Percentiles rank a stretch among this genome's conserved stretches.
Conservation (phyloP, 2,329 filamentous ascomycete species). For the Cladosporium sp. region DNA sequence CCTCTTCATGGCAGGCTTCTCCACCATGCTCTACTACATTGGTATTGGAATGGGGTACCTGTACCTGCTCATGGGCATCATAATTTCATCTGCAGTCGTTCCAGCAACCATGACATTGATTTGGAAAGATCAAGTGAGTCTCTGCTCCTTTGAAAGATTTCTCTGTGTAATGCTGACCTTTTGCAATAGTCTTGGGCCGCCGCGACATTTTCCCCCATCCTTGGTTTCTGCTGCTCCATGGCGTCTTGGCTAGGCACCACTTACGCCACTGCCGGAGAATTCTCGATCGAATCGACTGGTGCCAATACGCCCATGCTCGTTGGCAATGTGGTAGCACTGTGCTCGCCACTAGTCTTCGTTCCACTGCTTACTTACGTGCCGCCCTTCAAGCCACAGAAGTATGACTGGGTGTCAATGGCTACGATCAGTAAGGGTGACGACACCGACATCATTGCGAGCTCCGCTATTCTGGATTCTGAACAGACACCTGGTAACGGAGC, state of each 20-base stretch:
- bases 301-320: slow-evolving; percentile 78
- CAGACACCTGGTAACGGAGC: slow-evolving; percentile 49
- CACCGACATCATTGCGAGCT: slow-evolving; percentile 56
- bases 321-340: slow-evolving; percentile 74
- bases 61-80: slow-evolving; percentile 85
- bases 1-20: slow-evolving; percentile 61
- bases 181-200: slow-evolving; percentile 69
- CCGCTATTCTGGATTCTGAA: slow-evolving; percentile 63
- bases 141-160: too few relatives aligned
- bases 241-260: slow-evolving; percentile 73
- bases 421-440: slow-evolving; percentile 73
- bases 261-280: slow-evolving; percentile 60
- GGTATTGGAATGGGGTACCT: slow-evolving; percentile 80
- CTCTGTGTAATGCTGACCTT: not conserved
- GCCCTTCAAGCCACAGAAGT: slow-evolving; percentile 62
- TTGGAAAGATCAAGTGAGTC: slow-evolving; percentile 64
- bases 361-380: slow-evolving; percentile 64
- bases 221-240: slow-evolving; percentile 65
- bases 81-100: slow-evolving; percentile 73
- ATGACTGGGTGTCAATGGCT: slow-evolving; percentile 80
- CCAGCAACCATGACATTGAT: slow-evolving; percentile 75
- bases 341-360: slow-evolving; percentile 69
- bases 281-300: slow-evolving; percentile 70
- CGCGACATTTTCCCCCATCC: slow-evolving; percentile 61
- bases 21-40: slow-evolving; percentile 34